Evolutionary conservation across 768 basidiomycete species (phyloP).

Genomic region (Trametes coccinea): DNA sequence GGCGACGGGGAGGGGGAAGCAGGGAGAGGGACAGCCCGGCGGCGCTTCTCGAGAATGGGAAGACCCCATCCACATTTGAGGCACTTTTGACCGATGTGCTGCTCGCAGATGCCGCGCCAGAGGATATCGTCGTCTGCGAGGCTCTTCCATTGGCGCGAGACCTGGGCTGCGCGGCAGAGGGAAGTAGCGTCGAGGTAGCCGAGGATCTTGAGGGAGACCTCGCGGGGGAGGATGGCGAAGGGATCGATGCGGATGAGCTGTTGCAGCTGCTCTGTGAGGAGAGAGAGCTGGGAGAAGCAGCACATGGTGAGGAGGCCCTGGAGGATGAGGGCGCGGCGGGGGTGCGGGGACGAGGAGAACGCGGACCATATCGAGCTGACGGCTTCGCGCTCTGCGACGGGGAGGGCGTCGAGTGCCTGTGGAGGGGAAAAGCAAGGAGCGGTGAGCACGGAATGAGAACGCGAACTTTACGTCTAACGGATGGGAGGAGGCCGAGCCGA

Average conservation of each 20-base stretch:
- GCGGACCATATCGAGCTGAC: conserved; percentile 95
- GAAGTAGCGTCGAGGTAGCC: conserved; percentile 90
- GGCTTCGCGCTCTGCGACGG: conserved; percentile 80
- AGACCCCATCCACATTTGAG: conserved; percentile 97
- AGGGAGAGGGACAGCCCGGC: conserved; percentile 41
- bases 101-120: conserved; percentile 96
- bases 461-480: background rate
- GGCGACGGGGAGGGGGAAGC: conserved; percentile 26
- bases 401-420: conserved; percentile 88
- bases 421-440: background rate
- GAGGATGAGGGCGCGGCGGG: conserved; percentile 89
- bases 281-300: conserved; percentile 96
- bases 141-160: conserved; percentile 77
- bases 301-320: conserved; percentile 98
- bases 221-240: conserved; percentile 85
- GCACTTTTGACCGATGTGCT: conserved; percentile 97
- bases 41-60: conserved; percentile 81
- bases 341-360: conserved; percentile 92
- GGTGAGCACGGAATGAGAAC: background rate
- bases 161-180: conserved; percentile 91
- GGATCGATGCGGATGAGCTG: conserved; percentile 96
- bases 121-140: conserved; percentile 95
- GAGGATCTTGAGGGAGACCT: conserved; percentile 85
- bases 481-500: background rate
- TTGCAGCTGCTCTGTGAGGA: conserved; percentile 88